Evolutionary conservation across 2,329 filamentous ascomycete species (phyloP), one percentile per base, ranked within the genome.

Genomic region (Scleromitrula shiraiana): DNA sequence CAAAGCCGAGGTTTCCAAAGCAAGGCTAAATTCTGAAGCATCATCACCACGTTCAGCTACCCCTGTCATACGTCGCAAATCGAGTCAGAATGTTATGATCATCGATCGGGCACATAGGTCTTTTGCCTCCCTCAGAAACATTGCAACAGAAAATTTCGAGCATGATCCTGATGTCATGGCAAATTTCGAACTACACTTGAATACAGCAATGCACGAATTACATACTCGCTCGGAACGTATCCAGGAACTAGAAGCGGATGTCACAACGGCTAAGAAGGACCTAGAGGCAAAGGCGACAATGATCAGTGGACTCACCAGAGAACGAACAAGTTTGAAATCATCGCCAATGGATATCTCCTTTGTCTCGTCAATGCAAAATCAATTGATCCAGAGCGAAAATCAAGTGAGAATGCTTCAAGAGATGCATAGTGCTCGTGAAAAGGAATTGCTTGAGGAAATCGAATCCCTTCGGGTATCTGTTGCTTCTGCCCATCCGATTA

Each of bases 231-330:
- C 90, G 32, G 90, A 97, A 65, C 82, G 90, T 23, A 90, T 96
- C 45, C 87, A 94, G 62, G 83, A 90, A 59, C 74, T 98, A 12
- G 93, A 98, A 66, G 81, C 82, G 5, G 91, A 95, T 57, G 78
- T 96, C 49, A 73, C 82, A 22, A 82, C 80, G 4, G 80, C 89
- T 19, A 93, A 88, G 71, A 95, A 89, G 70, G 93, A 98, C 66
- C 95, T 97, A 84, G 93, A 98, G 63, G 83, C 79, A 53, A 98
- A 98, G 77, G 89, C 91, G 73, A 87, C 88, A 24, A 90, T 98
- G 62, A 97, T 98, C 58, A 88, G 88, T 24, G 93, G 93, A 6
- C 74, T 98, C 54, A 95, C 93, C 3, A 83, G 93, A 46, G 94
- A 98, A 67, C 77, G 94, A 50, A 91, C 88, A 3, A 96, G 89